Percentiles rank a stretch among this genome's conserved stretches.
These are phyloP conservation scores for Ustilago cynodontis DNA, from an alignment of 1,284 basidiomycete species.

Conservation along the genomic window DNA sequence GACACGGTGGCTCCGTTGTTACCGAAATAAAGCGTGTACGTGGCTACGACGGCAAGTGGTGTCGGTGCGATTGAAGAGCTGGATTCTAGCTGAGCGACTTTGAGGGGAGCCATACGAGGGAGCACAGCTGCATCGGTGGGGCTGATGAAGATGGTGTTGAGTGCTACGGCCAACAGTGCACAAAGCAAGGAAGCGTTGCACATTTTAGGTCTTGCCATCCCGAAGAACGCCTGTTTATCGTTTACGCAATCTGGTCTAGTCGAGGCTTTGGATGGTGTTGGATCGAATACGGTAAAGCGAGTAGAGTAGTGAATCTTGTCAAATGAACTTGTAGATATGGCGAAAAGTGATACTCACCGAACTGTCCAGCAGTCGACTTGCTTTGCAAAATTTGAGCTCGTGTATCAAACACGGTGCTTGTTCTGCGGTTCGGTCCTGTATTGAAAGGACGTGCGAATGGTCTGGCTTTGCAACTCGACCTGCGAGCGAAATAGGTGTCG, in stretches of 20 bases:
- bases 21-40: slow-evolving; percentile 34
- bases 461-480: slow-evolving; percentile 16
- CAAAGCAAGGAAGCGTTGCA: slow-evolving; percentile 14
- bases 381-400: background rate
- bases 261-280: background rate
- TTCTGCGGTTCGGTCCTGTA: slow-evolving; percentile 6
- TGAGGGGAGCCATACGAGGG: slow-evolving; percentile 14
- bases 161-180: background rate
- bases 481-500: slow-evolving; percentile 11
- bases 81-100: slow-evolving; percentile 3
- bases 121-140: slow-evolving; percentile 15
- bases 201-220: slow-evolving; percentile 6
- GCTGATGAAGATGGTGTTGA: background rate
- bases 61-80: background rate
- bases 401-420: slow-evolving; percentile 12
- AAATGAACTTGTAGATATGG: background rate
- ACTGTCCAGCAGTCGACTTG: slow-evolving; percentile 11
- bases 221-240: background rate
- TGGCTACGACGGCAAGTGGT: slow-evolving; percentile 26
- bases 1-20: slow-evolving; percentile 15
- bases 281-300: background rate
- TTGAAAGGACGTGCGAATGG: background rate
- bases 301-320: slow-evolving; percentile 2
- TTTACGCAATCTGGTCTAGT: background rate
- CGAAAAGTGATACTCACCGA: slow-evolving; percentile 25